Conservation (phyloP, 2,329 filamentous ascomycete species). For the Colletotrichum limetticola region DNA sequence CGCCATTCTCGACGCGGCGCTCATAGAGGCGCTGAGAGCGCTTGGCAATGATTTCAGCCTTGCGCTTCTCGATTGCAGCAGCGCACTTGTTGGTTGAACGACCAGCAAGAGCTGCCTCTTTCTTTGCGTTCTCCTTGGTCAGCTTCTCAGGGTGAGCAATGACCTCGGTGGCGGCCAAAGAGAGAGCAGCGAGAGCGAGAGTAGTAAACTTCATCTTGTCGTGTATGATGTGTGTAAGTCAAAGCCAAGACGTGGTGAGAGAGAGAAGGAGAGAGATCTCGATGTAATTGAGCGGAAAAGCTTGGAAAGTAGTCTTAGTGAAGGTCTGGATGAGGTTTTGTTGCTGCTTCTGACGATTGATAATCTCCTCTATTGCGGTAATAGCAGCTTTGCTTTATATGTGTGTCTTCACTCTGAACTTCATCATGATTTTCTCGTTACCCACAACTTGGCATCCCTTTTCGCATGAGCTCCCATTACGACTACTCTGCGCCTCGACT, state of each 20-base stretch:
- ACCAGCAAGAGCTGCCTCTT: neutral
- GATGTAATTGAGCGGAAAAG: no score
- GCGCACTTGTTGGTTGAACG: slow-evolving; percentile 13
- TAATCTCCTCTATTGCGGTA: no score
- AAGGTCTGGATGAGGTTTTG: no score
- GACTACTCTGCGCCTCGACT: neutral
- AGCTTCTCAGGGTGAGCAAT: slow-evolving; percentile 12
- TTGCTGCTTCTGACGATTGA: no score
- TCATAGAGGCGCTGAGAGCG: slow-evolving; percentile 14
- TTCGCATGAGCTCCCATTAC: neutral
- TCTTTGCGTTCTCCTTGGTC: slow-evolving; percentile 5
- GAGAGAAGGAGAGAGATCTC: no score
- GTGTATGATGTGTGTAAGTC: neutral
- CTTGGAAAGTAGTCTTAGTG: no score
- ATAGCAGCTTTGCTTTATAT: no score
- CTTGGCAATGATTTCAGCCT: slow-evolving; percentile 15
- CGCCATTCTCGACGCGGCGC: slow-evolving; percentile 10
- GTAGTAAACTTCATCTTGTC: slow-evolving; percentile 4
- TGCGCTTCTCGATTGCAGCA: slow-evolving; percentile 13
- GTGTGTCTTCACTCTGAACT: no score
- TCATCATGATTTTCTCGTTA: no score
- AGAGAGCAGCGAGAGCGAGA: slow-evolving; percentile 11
- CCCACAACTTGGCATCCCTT: neutral
- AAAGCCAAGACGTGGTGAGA: no score
- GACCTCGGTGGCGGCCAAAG: slow-evolving; percentile 7